Conservation (phyloP, 1,284 basidiomycete genomes). For the Apiotrichum laibachii region DNA sequence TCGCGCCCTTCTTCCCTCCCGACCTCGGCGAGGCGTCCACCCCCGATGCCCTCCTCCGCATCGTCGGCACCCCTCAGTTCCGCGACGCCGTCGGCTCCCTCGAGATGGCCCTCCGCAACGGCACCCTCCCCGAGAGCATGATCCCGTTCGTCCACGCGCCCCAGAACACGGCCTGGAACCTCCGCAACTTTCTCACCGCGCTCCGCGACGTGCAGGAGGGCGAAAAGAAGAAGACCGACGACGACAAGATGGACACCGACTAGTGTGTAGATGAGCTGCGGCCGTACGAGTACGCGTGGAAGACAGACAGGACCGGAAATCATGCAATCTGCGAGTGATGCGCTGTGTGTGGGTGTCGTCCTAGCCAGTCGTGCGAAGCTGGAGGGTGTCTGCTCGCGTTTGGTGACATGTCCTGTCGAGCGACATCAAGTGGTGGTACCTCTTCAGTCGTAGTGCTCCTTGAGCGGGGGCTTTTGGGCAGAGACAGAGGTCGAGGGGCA, state of each 20-base stretch:
- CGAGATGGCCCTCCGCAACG: constrained; percentile 48
- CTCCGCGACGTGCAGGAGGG: constrained; percentile 14
- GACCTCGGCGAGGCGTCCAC: constrained; percentile 22
- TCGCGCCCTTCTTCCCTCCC: constrained; percentile 41
- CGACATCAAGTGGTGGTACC: no score
- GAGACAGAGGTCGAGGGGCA: no score
- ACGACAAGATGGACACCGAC: constrained; percentile 23
- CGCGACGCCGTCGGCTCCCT: constrained; percentile 44
- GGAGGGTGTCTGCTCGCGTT: no score
- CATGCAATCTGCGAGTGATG: no score
- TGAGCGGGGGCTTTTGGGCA: no score
- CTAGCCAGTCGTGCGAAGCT: no score
- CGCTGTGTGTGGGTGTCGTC: no score
- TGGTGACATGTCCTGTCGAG: no score
- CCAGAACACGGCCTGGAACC: constrained; percentile 37
- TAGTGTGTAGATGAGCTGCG: no score
- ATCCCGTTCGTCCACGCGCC: constrained; percentile 45
- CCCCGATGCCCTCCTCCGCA: constrained; percentile 34
- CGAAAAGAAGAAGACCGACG: constrained; percentile 1
- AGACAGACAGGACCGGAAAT: no score
- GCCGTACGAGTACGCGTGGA: no score
- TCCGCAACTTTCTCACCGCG: constrained; percentile 44
- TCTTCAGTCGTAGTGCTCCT: no score
- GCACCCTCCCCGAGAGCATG: constrained; percentile 43
- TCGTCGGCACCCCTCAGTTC: constrained; percentile 47